Evolutionary conservation across 371 early-diverging fungal species (phyloP), one percentile per base, ranked within the genome.

Genomic region (Racocetra persica): DNA sequence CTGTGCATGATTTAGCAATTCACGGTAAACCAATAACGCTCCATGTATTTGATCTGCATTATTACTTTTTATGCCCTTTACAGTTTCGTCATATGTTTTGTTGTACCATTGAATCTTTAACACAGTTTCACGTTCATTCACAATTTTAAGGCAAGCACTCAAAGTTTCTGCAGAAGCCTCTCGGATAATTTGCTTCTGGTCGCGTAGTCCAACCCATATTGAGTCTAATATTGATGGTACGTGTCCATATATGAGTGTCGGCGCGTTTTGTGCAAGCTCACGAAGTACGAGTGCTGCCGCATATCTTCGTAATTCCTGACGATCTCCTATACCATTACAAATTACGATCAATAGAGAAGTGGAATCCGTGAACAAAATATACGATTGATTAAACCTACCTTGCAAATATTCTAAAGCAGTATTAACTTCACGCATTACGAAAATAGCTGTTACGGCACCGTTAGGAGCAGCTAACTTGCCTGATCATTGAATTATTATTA

Each of bases 121-220:
- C 10, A 89, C 90, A 57, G 89, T 93, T 63, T 98, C 98, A 49
- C 97, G 91, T 32, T 92, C 91, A 55, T 95, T 91, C 3, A 97
- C 90, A 38, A 98, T 92, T 51, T 91, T 87, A 55, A 99, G 85
- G 69, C 95, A 96, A 6, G 94, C 95, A 36, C 92, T 92, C 24
- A 98, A 86, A 62, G 95, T 94, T 51, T 96, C 95, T 8, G 95
- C 95, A 0, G 96, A 98, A n/a, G 94, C 93, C 77, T 94, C 95
- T 70, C 98, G 82, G 49, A 85, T 76, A 6, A 81, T 84, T 69
- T 92, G 90, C 82, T 95, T 93, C 4, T 91, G 87, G 86, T 99
- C 98, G 28, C 95, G 86, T 75, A 98, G 85, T 6, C 95, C 95
- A 14, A 92, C 86, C 97, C 97, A 96, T 24, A 98, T 91, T 51